Conservation (phyloP, 1,284 basidiomycete species). For the Ustanciosporium gigantosporum region DNA sequence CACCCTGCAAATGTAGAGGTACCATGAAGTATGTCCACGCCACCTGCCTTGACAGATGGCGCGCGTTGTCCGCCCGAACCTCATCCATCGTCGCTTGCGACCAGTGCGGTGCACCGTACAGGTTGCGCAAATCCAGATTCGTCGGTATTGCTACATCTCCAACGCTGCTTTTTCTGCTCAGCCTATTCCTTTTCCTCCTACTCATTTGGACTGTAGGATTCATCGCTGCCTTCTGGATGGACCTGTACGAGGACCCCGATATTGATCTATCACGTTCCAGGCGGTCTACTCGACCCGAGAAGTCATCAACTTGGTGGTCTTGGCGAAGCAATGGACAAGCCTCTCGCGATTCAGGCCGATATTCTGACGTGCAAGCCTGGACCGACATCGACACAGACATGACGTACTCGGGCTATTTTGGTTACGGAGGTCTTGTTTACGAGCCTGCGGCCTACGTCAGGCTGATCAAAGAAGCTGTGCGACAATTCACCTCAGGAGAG, state of each 20-base stretch:
- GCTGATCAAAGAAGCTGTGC: slow-evolving; percentile 36
- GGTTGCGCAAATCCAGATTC: slow-evolving; percentile 38
- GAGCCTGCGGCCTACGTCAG: slow-evolving; percentile 36
- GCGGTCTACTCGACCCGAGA: not conserved
- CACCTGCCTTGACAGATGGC: slow-evolving; percentile 53
- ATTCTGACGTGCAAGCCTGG: slow-evolving; percentile 7
- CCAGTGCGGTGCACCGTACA: slow-evolving; percentile 53
- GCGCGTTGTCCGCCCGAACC: slow-evolving; percentile 29
- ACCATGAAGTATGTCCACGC: slow-evolving; percentile 58
- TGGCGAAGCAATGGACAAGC: slow-evolving; percentile 6
- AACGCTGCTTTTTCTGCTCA: slow-evolving; percentile 32
- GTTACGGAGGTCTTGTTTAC: slow-evolving; percentile 23
- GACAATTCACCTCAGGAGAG: slow-evolving; percentile 35
- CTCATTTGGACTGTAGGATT: slow-evolving; percentile 38
- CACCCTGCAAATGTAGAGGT: slow-evolving; percentile 51
- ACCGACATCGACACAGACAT: slow-evolving; percentile 20
- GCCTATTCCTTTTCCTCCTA: slow-evolving; percentile 29
- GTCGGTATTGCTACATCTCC: slow-evolving; percentile 44
- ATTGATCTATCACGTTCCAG: no score
- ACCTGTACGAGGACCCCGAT: slow-evolving; percentile 16
- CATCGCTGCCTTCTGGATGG: slow-evolving; percentile 23
- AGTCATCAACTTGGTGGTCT: slow-evolving; percentile 16
- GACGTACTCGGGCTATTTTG: slow-evolving; percentile 10
- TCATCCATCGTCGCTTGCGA: slow-evolving; percentile 46
- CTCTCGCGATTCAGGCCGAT: not conserved